These are phyloP conservation scores for Alternaria arbusti DNA, from an alignment of 2,329 filamentous ascomycete genomes.

Conservation along the genomic window DNA sequence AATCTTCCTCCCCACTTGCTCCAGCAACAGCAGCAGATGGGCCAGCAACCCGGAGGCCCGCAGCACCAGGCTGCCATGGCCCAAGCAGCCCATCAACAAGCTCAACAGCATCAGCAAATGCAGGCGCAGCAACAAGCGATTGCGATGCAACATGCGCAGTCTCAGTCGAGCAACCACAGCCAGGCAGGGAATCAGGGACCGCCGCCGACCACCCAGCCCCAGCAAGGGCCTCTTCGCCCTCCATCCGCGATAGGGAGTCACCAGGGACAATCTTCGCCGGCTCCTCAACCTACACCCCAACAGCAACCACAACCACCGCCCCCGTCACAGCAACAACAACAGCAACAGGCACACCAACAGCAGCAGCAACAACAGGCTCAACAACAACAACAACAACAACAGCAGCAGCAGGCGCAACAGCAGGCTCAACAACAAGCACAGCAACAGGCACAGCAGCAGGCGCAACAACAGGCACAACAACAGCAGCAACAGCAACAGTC, in stretches of 20 bases:
- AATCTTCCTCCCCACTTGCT: constrained; percentile 49
- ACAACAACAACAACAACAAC: constrained; percentile 41
- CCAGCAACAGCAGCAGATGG: constrained; percentile 55
- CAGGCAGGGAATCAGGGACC: constrained; percentile 50
- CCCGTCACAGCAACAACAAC: constrained; percentile 47
- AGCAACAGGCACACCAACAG: constrained; percentile 17
- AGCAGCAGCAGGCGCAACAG: constrained; percentile 35
- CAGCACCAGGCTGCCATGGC: constrained; percentile 51
- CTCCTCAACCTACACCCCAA: constrained; percentile 44
- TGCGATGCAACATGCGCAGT: constrained; percentile 57
- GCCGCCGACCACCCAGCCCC: constrained; percentile 43
- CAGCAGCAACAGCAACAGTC: constrained; percentile 42
- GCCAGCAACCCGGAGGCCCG: constrained; percentile 42
- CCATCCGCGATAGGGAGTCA: constrained; percentile 47
- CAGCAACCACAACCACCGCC: constrained; percentile 50
- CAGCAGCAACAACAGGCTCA: background rate
- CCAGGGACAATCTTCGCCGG: constrained; percentile 50
- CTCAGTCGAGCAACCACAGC: constrained; percentile 57
- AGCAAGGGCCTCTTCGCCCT: constrained; percentile 48
- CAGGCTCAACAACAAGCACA: constrained; percentile 31
- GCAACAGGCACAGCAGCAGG: constrained; percentile 47
- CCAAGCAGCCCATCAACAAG: constrained; percentile 51
- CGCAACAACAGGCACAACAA: background rate
- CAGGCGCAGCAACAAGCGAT: constrained; percentile 49
- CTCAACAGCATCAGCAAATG: constrained; percentile 51